A percentile compares a stretch with the other conserved stretches of the same genome.
Conservation (phyloP, 1,284 basidiomycete species). For the Meira miltonrushii region DNA sequence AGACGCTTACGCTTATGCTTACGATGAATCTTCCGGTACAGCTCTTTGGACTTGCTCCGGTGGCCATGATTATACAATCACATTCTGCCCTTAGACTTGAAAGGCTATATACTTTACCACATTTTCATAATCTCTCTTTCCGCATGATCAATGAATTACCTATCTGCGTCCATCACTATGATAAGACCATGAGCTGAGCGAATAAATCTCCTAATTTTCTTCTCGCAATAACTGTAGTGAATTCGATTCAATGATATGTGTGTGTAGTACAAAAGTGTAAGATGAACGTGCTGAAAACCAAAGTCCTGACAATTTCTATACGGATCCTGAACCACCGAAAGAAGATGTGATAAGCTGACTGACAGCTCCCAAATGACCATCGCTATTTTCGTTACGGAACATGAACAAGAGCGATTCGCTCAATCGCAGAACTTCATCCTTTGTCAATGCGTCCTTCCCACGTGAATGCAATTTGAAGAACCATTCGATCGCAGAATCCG, state of each 20-base stretch:
- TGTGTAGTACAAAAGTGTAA: too few species aligned
- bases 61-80: constrained; percentile 9
- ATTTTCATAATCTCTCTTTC: too few species aligned
- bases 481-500: constrained; percentile 98
- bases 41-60: background rate
- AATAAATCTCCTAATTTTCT: too few species aligned
- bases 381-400: constrained; percentile 94
- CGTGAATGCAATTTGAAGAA: constrained; percentile 88
- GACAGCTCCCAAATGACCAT: constrained; percentile 73
- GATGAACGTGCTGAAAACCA: too few species aligned
- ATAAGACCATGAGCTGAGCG: too few species aligned
- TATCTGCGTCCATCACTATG: too few species aligned
- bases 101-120: too few species aligned
- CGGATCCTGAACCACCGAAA: constrained; percentile 17
- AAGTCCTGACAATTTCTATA: too few species aligned
- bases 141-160: too few species aligned
- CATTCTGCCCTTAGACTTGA: constrained; percentile 8
- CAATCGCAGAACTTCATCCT: constrained; percentile 84
- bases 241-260: too few species aligned
- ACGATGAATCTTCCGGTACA: constrained; percentile 16
- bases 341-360: constrained; percentile 44
- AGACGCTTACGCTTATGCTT: constrained; percentile 61
- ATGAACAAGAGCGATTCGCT: constrained; percentile 81
- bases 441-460: constrained; percentile 86
- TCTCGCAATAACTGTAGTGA: too few species aligned